Base-by-base conservation (phyloP, 2,329 filamentous ascomycete genomes). In the Fusarium marasasianum region DNA sequence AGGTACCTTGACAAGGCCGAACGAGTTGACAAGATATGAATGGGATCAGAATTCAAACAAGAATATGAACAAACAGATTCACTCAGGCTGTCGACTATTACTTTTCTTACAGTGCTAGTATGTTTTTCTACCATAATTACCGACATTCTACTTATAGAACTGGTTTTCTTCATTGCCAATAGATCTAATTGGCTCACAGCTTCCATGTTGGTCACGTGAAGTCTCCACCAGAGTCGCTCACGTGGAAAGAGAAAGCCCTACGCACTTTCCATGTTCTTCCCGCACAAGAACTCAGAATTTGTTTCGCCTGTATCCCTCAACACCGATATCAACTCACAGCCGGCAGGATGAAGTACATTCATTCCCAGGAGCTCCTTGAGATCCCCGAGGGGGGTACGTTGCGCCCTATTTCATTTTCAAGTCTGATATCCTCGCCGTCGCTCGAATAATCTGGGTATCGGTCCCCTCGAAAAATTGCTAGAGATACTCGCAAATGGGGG, bases 281-380 rank as follows among this genome's bases (percentile, higher is more conserved):
- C 83, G 84, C 83, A 69, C 48, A 53, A 53, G 48, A 53, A 53
- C 48, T 53, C 48, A 35, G 48, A 53, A 53, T 53, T 50, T 37
- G 48, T 53, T 53, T 35, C 31, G 48, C 48, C 48, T 53, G 48
- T 51, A 51, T 51, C 81, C 82, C 82, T 83, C 82, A 82, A 81
- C 81, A 78, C 78, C 83, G 81, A 82, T 84, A 85, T 83, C 82
- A 83, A 82, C 82, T 83, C 84, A 84, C 83, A 82, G 85, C 85
- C 86, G 87, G 88, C 93, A 98, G 94, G 89, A 98, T 98, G 96
- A 97, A 94, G 91, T 98, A 98, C 94, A 98, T 99, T 90, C 95
- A 98, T 91, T 97, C 94, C 84, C 91, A 96, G 89, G 96, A 99
- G 92, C 90, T 91, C 88, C 91, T 99, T 89, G 91, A 92, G 83